phyloP scores from a whole-genome alignment of 306 rosid genomes.

The Gillenia trifoliata region DNA sequence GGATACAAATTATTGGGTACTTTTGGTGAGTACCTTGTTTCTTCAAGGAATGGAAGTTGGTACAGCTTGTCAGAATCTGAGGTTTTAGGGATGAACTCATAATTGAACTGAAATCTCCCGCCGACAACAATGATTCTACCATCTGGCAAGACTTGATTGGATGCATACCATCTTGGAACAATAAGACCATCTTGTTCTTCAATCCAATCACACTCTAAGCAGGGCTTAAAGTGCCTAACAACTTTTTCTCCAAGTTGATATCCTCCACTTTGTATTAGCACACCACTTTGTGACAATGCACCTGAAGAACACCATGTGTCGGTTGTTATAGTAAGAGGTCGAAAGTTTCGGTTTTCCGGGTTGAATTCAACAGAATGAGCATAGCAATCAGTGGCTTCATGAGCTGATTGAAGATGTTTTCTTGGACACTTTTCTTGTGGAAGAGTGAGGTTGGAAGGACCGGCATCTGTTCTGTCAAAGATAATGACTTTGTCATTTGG shows the following conservation, averaged over 20 bases:
- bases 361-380: constrained; percentile 37
- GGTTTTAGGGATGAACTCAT: constrained; percentile 32
- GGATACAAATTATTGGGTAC: constrained; percentile 34
- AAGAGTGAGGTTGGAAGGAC: constrained; percentile 32
- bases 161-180: constrained; percentile 30
- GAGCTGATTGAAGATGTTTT: background rate
- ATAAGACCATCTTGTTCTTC: constrained; percentile 22
- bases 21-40: background rate
- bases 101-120: constrained; percentile 23
- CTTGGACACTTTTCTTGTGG: background rate
- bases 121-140: constrained; percentile 31
- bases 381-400: constrained; percentile 4
- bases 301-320: constrained; percentile 41
- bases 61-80: background rate
- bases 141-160: constrained; percentile 28
- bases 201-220: constrained; percentile 22
- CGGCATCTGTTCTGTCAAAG: constrained; percentile 25
- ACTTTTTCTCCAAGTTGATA: constrained; percentile 19
- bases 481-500: constrained; percentile 23
- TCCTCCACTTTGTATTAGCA: constrained; percentile 30
- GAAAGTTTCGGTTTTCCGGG: constrained; percentile 1
- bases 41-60: constrained; percentile 26
- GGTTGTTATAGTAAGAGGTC: constrained; percentile 28
- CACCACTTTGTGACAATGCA: constrained; percentile 19
- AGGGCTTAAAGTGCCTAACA: constrained; percentile 19